These are phyloP conservation scores for Hyaloscypha variabilis DNA, from an alignment of 495 filamentous ascomycete species.

Conservation along the genomic window DNA sequence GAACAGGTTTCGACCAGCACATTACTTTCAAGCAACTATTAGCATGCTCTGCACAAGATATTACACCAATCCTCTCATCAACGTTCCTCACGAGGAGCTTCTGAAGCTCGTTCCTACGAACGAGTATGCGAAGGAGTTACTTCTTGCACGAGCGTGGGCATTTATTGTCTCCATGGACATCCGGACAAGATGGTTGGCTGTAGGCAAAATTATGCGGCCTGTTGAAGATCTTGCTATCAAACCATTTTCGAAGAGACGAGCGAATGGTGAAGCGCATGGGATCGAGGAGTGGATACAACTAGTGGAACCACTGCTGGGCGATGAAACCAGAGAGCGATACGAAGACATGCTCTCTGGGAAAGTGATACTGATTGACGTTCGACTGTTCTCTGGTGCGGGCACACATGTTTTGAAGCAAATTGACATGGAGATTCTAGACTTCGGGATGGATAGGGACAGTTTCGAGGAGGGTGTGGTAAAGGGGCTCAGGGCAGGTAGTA, in stretches of 20 bases:
- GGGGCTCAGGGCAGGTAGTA: conserved; percentile 18
- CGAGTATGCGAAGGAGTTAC: conserved; percentile 16
- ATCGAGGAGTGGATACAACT: conserved; percentile 17
- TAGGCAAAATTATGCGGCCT: conserved; percentile 9
- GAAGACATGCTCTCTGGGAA: conserved; percentile 19
- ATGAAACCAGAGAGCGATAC: conserved; percentile 15
- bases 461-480: conserved; percentile 20
- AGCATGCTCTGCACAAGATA: conserved; percentile 27
- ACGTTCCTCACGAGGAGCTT: conserved; percentile 16
- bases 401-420: conserved; percentile 18
- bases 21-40: conserved; percentile 22
- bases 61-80: conserved; percentile 26
- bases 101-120: conserved; percentile 12
- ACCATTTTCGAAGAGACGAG: conserved; percentile 10
- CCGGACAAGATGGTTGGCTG: conserved; percentile 17
- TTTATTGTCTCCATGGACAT: conserved; percentile 20
- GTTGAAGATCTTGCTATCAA: conserved; percentile 29
- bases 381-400: conserved; percentile 17
- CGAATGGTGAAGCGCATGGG: conserved; percentile 16
- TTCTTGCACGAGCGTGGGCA: conserved; percentile 19
- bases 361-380: conserved; percentile 9
- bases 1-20: conserved; percentile 14
- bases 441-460: conserved; percentile 25
- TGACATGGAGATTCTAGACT: conserved; percentile 26
- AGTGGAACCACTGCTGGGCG: conserved; percentile 20